These are phyloP conservation scores for Paecilomyces fulvus DNA, from an alignment of 2,329 filamentous ascomycete genomes.

Conservation along the genomic window DNA sequence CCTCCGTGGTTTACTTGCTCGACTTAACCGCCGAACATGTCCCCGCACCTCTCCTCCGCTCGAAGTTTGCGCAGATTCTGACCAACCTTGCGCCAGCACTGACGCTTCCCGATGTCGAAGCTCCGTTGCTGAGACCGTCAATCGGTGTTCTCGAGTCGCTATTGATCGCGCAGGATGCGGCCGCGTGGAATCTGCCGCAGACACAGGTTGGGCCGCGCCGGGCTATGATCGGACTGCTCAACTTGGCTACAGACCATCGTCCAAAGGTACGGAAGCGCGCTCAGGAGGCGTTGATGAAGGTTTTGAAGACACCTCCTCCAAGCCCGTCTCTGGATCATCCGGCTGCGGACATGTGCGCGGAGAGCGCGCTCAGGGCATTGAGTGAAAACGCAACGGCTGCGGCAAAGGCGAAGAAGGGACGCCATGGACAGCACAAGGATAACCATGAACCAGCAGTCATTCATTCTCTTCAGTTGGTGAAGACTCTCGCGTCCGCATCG, in stretches of 20 bases:
- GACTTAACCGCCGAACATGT: constrained; percentile 82
- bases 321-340: constrained; percentile 91
- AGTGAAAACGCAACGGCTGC: constrained; percentile 60
- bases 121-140: constrained; percentile 74
- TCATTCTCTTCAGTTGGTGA: constrained; percentile 84
- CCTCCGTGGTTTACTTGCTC: constrained; percentile 88
- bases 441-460: constrained; percentile 76
- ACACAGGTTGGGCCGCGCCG: constrained; percentile 77
- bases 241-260: constrained; percentile 73
- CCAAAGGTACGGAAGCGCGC: constrained; percentile 93
- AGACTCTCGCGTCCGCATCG: constrained; percentile 76
- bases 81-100: constrained; percentile 77
- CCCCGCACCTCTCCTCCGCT: constrained; percentile 76
- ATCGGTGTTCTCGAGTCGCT: constrained; percentile 93
- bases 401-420: constrained; percentile 57
- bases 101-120: constrained; percentile 71
- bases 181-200: constrained; percentile 79
- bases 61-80: constrained; percentile 92
- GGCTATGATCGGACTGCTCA: constrained; percentile 77
- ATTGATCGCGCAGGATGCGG: constrained; percentile 75
- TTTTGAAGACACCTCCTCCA: constrained; percentile 77
- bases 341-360: constrained; percentile 90
- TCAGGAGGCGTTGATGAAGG: constrained; percentile 75
- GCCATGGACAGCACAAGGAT: constrained; percentile 35
- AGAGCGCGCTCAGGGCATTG: constrained; percentile 75